Evolutionary conservation across 331 rosid genomes (phyloP).

Genomic region (Rosa hybrid): DNA sequence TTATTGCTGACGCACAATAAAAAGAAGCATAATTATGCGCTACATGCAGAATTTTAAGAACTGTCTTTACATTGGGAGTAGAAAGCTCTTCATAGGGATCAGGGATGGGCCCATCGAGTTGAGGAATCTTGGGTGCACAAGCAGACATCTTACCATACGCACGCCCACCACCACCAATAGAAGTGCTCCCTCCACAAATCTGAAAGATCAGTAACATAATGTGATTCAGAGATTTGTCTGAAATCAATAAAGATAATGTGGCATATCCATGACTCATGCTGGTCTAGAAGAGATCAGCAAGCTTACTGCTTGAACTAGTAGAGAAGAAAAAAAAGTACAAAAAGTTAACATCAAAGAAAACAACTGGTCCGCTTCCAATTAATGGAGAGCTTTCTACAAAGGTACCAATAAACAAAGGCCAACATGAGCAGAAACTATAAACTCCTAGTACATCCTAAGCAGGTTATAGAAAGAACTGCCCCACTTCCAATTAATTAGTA

Average conservation of each 20-base stretch:
- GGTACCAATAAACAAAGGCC: neutral
- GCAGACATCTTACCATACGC: constrained; percentile 41
- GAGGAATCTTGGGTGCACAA: constrained; percentile 71
- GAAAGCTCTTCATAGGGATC: constrained; percentile 90
- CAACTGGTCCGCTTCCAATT: neutral
- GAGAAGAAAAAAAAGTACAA: neutral
- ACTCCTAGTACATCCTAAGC: neutral
- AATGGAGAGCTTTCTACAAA: neutral
- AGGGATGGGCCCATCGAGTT: constrained; percentile 94
- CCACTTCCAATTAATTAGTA: neutral
- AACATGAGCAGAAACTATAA: neutral
- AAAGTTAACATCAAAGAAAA: neutral
- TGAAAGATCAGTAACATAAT: constrained; percentile 36
- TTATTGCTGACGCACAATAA: neutral
- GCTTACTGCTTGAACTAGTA: neutral
- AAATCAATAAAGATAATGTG: neutral
- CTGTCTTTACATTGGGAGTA: constrained; percentile 85
- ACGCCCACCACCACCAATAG: constrained; percentile 44
- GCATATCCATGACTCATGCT: neutral
- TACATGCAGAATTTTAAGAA: neutral
- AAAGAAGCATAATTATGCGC: neutral
- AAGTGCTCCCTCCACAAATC: constrained; percentile 63
- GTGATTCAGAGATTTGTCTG: constrained; percentile 23
- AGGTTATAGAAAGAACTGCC: neutral
- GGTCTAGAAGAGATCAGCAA: constrained; percentile 4